Evolutionary conservation across 2,329 filamentous ascomycete genomes (phyloP), one percentile per base, ranked within the genome.

Genomic region (Geosmithia putterillii): DNA sequence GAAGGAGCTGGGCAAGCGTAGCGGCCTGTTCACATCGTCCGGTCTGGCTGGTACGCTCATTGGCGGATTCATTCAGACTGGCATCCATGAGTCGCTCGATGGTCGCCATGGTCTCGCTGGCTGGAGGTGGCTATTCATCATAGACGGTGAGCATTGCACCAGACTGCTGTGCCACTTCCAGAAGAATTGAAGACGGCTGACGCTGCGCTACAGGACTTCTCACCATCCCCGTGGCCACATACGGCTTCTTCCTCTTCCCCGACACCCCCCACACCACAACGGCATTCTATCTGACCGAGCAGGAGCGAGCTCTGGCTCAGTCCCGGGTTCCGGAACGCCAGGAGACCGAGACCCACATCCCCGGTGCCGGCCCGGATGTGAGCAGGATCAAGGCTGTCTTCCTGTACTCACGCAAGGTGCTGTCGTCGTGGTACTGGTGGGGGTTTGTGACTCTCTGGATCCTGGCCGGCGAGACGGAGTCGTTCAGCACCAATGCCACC

Each of bases 381-480:
- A 75, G 69, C 47, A 69, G 67, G 38, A 6, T 32, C 28, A 32
- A 32, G 10, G 28, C 28, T 14, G 10, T 32, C 10, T 12, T 32
- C 10, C 10, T 12, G 3, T 32, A 32, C 15, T 9, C 28, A 12
- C 28, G 28, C 10, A 32, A 12, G 28, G 70, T 80, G 15, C 64
- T 83, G 9, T 61, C 63, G 0, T 78, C 74, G 0, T 79, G 73
- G 71, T 72, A 79, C 51, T 81, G 74, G 69, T 83, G 77, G 65
- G 78, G 76, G 1, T 83, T 84, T 50, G 70, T 77, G 2, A 53
- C 75, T 4, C 70, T 84, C 0, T 84, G 80, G 79, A 72, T 82
- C 48, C 76, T 86, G 36, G 81, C 80, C 0, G 79, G 81, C 23
- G 79, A 85, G 54, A 80, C 78, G 0, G 82, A 87, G 55, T 82